Evolutionary conservation across 345 rosid genomes (phyloP).

Genomic region (Euclidium syriacum): DNA sequence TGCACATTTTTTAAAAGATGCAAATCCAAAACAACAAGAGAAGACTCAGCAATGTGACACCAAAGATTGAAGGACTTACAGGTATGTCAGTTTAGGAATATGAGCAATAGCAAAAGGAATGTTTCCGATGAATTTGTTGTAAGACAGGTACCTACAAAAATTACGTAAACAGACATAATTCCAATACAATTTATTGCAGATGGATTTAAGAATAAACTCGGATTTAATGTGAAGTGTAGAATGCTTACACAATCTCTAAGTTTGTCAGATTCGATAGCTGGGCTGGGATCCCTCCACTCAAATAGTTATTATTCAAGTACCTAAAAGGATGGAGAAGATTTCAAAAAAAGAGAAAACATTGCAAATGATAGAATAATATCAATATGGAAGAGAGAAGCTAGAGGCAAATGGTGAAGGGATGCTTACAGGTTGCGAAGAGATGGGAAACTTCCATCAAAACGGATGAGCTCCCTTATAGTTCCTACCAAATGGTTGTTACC

Average conservation of each 20-base stretch:
- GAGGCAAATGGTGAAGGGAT: neutral
- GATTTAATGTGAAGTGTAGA: neutral
- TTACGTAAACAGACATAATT: slow-evolving; percentile 10
- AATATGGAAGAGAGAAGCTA: neutral
- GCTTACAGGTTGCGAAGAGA: slow-evolving; percentile 83
- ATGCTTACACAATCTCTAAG: slow-evolving; percentile 85
- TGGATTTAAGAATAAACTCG: neutral
- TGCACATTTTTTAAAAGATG: neutral
- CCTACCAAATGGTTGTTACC: slow-evolving; percentile 96
- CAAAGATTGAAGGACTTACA: slow-evolving; percentile 59
- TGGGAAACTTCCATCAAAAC: slow-evolving; percentile 85
- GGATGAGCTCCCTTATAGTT: slow-evolving; percentile 84
- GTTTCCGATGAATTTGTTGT: slow-evolving; percentile 75
- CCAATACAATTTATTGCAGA: neutral
- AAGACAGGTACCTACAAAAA: slow-evolving; percentile 67
- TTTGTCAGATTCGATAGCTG: slow-evolving; percentile 84
- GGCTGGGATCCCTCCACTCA: slow-evolving; percentile 92
- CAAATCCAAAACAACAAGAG: neutral
- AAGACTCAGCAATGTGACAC: neutral
- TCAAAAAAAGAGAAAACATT: neutral
- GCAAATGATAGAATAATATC: neutral
- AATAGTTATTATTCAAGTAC: slow-evolving; percentile 80
- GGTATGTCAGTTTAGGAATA: slow-evolving; percentile 71
- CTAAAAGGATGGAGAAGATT: slow-evolving; percentile 34
- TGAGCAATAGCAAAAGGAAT: slow-evolving; percentile 70